Percentiles rank a stretch among this genome's conserved stretches.
Conservation (phyloP, 164 flowering plant species). For the Litsea cubeba region DNA sequence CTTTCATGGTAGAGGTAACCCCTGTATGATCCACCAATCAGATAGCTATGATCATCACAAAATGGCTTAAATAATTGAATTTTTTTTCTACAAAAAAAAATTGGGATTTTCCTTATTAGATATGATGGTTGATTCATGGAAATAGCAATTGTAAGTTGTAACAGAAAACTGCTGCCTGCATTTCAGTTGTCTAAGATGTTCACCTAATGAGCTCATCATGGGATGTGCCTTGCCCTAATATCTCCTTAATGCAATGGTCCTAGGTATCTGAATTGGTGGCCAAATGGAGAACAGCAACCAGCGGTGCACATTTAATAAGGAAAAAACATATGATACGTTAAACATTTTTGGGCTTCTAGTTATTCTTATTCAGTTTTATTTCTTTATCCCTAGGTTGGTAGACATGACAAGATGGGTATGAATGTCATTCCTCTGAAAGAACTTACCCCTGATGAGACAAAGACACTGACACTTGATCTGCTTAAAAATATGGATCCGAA, state of each 20-base stretch:
- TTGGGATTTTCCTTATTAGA: not conserved
- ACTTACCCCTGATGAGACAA: constrained; percentile 56
- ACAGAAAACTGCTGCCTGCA: not conserved
- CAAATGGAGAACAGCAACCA: not conserved
- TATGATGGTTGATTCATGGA: no score
- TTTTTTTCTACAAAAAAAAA: no score
- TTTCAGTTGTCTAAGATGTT: not conserved
- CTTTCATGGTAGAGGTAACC: not conserved
- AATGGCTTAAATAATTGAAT: not conserved
- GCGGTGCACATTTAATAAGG: not conserved
- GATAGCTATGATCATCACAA: not conserved
- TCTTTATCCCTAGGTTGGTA: constrained; percentile 52
- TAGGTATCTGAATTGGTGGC: not conserved
- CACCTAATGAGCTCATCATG: not conserved
- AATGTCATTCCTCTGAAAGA: constrained; percentile 69
- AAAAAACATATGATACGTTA: not conserved
- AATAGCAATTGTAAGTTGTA: not conserved
- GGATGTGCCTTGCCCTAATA: no score
- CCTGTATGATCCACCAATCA: not conserved
- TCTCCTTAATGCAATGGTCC: not conserved
- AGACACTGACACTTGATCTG: constrained; percentile 54
- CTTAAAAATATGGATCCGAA: constrained; percentile 69
- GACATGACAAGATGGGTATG: constrained; percentile 83
- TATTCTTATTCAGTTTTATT: not conserved
- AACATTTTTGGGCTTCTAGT: not conserved